phyloP scores from a whole-genome alignment of 306 rosid species.

The Trifolium repens region DNA sequence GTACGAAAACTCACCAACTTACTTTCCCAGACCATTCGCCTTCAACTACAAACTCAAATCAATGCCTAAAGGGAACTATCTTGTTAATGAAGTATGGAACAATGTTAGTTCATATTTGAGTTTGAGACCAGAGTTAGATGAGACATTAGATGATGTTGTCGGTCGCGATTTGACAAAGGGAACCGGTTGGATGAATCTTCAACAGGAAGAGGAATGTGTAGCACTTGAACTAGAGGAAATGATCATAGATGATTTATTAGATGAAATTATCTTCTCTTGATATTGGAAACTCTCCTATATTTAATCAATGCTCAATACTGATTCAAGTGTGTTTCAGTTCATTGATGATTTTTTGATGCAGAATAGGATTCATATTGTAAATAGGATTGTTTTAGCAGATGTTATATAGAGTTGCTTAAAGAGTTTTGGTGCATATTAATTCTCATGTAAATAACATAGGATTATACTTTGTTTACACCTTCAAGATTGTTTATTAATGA shows the following conservation, averaged over 20 bases:
- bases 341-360: neutral
- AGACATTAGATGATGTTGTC: conserved; percentile 75
- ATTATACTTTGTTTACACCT: neutral
- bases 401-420: conserved; percentile 27
- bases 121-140: conserved; percentile 82
- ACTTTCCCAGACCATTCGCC: conserved; percentile 65
- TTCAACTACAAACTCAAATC: conserved; percentile 53
- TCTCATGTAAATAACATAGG: conserved; percentile 36
- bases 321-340: conserved; percentile 13
- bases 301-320: neutral
- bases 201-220: conserved; percentile 69
- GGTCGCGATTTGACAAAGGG: conserved; percentile 62
- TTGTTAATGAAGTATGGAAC: conserved; percentile 63
- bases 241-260: conserved; percentile 72
- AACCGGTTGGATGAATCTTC: conserved; percentile 76
- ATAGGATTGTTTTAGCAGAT: conserved; percentile 32
- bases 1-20: conserved; percentile 59
- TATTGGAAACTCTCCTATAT: conserved; percentile 4
- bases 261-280: conserved; percentile 61
- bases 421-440: conserved; percentile 38
- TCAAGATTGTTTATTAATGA: neutral
- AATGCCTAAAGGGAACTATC: conserved; percentile 57
- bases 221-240: conserved; percentile 79
- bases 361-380: conserved; percentile 26
- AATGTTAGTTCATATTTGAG: conserved; percentile 48